Evolutionary conservation across 306 rosid species (phyloP).

Genomic region (Sphenostylis stenocarpa): DNA sequence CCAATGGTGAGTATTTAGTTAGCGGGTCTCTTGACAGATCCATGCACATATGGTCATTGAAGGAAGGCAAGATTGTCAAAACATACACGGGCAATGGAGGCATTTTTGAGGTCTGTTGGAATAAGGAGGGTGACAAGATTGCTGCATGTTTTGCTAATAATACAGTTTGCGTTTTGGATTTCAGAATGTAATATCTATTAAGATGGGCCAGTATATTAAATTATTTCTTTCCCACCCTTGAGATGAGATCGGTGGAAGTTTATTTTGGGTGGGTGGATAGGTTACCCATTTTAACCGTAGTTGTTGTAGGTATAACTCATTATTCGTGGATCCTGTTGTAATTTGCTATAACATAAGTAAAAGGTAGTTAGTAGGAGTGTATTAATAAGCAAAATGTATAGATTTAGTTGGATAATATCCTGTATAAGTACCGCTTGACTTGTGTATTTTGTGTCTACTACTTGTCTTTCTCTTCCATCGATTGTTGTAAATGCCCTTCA

Average conservation of each 20-base stretch:
- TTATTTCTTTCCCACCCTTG: slow-evolving; percentile 32
- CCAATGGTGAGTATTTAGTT: slow-evolving; percentile 81
- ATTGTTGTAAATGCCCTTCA: background rate
- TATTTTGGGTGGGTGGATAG: slow-evolving; percentile 38
- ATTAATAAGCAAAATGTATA: slow-evolving; percentile 26
- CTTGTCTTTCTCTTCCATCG: slow-evolving; percentile 2
- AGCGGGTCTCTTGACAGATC: slow-evolving; percentile 87
- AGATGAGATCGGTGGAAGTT: slow-evolving; percentile 34
- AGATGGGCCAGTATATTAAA: slow-evolving; percentile 28
- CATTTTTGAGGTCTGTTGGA: slow-evolving; percentile 92
- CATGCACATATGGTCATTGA: slow-evolving; percentile 81
- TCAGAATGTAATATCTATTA: slow-evolving; percentile 44
- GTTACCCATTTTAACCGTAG: slow-evolving; percentile 29
- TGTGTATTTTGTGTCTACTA: background rate
- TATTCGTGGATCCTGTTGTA: slow-evolving; percentile 26
- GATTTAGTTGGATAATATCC: slow-evolving; percentile 16
- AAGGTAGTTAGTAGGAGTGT: slow-evolving; percentile 23
- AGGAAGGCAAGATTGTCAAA: slow-evolving; percentile 78
- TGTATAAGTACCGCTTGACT: background rate
- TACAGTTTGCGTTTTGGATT: slow-evolving; percentile 60
- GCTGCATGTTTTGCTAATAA: slow-evolving; percentile 87
- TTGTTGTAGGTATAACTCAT: slow-evolving; percentile 32
- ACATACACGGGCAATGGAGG: slow-evolving; percentile 76
- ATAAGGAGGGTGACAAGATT: slow-evolving; percentile 82
- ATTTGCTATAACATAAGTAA: slow-evolving; percentile 15